Evolutionary conservation across 768 basidiomycete genomes (phyloP).

Genomic region (Phylloporus sp.): DNA sequence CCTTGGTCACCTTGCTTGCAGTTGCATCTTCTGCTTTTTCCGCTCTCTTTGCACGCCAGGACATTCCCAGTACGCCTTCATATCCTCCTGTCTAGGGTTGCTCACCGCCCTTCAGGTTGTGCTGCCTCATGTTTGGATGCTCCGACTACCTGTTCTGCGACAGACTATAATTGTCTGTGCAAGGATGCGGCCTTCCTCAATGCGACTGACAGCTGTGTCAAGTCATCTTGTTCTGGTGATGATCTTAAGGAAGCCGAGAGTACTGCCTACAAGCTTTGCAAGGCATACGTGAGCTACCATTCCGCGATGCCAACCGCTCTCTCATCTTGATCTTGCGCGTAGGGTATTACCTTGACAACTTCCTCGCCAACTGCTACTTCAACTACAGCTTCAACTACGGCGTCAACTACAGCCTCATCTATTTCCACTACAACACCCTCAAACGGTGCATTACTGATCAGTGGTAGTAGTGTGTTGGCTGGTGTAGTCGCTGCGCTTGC

Average conservation of each 20-base stretch:
- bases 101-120: slow-evolving; percentile 41
- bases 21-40: slow-evolving; percentile 16
- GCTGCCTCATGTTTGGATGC: slow-evolving; percentile 46
- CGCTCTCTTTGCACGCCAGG: slow-evolving; percentile 17
- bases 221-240: slow-evolving; percentile 39
- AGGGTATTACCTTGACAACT: slow-evolving; percentile 52
- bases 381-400: not conserved
- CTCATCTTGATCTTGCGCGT: not conserved
- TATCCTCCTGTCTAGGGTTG: not conserved
- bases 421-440: slow-evolving; percentile 9
- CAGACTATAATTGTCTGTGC: slow-evolving; percentile 62
- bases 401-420: not conserved
- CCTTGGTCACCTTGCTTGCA: slow-evolving; percentile 12
- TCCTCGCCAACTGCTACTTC: not conserved
- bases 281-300: slow-evolving; percentile 42
- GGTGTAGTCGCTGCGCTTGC: slow-evolving; percentile 10
- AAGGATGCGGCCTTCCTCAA: slow-evolving; percentile 41
- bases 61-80: slow-evolving; percentile 20
- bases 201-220: slow-evolving; percentile 47
- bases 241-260: slow-evolving; percentile 45
- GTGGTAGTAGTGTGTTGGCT: slow-evolving; percentile 7
- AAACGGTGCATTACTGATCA: slow-evolving; percentile 4
- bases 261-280: slow-evolving; percentile 42
- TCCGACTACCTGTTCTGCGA: slow-evolving; percentile 39
- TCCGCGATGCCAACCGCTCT: not conserved